Evolutionary conservation across 805 yeast species (phyloP).

Genomic region (Saccharomycopsis capsularis): DNA sequence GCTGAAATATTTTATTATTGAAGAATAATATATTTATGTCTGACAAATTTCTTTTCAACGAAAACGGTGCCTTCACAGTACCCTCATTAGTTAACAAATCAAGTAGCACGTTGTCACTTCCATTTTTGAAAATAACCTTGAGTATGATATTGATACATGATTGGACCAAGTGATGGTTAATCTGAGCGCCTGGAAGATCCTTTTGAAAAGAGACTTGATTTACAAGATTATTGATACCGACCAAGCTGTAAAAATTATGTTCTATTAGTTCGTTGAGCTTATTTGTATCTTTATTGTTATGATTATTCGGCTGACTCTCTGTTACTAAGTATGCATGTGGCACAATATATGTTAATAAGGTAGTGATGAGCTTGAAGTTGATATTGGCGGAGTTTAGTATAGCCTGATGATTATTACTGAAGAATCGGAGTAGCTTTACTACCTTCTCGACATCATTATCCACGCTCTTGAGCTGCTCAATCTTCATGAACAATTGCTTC

Average conservation of each 20-base stretch:
- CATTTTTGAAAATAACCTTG: not conserved
- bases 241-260: constrained; percentile 1
- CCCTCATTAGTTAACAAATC: not conserved
- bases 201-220: not conserved
- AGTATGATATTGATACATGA: not conserved
- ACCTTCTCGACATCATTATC: not conserved
- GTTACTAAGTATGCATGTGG: constrained; percentile 9
- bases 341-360: constrained; percentile 10
- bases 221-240: constrained; percentile 12
- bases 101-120: not conserved
- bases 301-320: not conserved
- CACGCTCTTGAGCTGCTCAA: constrained; percentile 9
- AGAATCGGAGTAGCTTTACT: constrained; percentile 1
- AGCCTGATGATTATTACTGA: not conserved
- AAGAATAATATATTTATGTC: constrained; percentile 12
- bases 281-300: not conserved
- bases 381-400: constrained; percentile 10
- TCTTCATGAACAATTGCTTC: constrained; percentile 17
- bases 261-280: constrained; percentile 1
- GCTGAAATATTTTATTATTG: constrained; percentile 5
- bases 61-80: not conserved
- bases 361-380: constrained; percentile 12
- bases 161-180: not conserved
- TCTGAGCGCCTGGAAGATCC: not conserved
- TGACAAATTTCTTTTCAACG: constrained; percentile 7